Evolutionary conservation across 768 basidiomycete species (phyloP).

Genomic region (Amanita inopinata): DNA sequence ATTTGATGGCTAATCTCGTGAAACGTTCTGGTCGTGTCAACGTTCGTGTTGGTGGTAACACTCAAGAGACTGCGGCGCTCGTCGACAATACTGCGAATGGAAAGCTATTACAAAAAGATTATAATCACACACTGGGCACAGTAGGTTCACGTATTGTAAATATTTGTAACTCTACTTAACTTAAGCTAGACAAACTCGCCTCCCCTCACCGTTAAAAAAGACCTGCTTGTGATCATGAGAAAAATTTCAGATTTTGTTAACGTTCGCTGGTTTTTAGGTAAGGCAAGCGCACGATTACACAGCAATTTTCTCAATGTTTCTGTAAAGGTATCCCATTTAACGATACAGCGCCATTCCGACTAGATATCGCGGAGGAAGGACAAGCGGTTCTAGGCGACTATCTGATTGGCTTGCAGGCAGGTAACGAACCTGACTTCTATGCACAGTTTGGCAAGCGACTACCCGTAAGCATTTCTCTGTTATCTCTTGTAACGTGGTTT

Average conservation of each 20-base stretch:
- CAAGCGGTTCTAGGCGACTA: conserved; percentile 54
- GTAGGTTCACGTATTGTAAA: conserved; percentile 18
- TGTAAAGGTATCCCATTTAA: conserved; percentile 52
- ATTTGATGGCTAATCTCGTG: conserved; percentile 65
- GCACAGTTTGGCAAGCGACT: conserved; percentile 33
- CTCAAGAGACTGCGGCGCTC: conserved; percentile 56
- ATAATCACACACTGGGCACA: conserved; percentile 3
- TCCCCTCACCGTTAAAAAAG: conserved; percentile 51
- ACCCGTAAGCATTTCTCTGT: conserved; percentile 19
- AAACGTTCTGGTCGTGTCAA: conserved; percentile 51
- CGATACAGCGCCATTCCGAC: conserved; percentile 41
- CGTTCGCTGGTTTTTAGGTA: conserved; percentile 47
- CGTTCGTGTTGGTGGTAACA: conserved; percentile 74
- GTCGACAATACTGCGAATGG: conserved; percentile 40
- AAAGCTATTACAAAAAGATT: conserved; percentile 38
- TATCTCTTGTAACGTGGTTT: not conserved
- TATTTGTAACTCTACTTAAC: not conserved
- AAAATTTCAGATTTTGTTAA: conserved; percentile 51
- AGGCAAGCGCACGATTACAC: no score
- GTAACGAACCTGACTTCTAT: conserved; percentile 74
- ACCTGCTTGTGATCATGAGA: conserved; percentile 55
- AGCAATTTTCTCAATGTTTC: no score
- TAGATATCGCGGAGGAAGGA: conserved; percentile 46
- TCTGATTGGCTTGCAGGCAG: conserved; percentile 60
- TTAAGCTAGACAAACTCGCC: conserved; percentile 47